Conservation (phyloP, 371 early-diverging fungal genomes). For the Smittium mucronatum region DNA sequence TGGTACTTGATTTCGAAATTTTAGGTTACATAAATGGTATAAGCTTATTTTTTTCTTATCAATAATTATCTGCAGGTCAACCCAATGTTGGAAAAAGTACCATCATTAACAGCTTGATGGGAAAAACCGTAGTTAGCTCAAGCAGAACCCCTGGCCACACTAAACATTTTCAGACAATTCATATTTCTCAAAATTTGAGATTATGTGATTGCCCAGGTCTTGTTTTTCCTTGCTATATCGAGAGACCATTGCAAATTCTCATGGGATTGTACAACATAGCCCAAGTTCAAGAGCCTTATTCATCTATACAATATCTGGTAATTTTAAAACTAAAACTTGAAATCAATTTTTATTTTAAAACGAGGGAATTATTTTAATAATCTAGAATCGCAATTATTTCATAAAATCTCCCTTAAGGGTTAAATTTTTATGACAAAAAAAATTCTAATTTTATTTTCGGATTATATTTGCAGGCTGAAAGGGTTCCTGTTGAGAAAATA, state of each 20-base stretch:
- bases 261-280: conserved; percentile 88
- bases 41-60: too few relatives aligned
- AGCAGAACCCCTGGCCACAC: conserved; percentile 98
- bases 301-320: conserved; percentile 59
- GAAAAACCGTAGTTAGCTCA: conserved; percentile 82
- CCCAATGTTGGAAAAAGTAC: conserved; percentile 99
- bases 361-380: too few relatives aligned
- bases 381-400: too few relatives aligned
- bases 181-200: conserved; percentile 68
- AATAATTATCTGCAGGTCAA: conserved; percentile 76
- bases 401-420: too few relatives aligned
- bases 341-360: too few relatives aligned
- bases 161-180: conserved; percentile 96
- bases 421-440: too few relatives aligned
- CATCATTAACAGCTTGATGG: conserved; percentile 91
- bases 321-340: conserved; percentile 3
- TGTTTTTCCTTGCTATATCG: conserved; percentile 84
- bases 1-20: not conserved
- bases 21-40: too few relatives aligned
- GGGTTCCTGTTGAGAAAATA: conserved; percentile 58
- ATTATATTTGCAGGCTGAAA: conserved; percentile 58
- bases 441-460: not conserved
- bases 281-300: conserved; percentile 89
- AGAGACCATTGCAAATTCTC: conserved; percentile 72
- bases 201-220: conserved; percentile 98